Evolutionary conservation across 257 asterid genomes (phyloP), one percentile per base, ranked within the genome.

Genomic region (Mentha longifolia): DNA sequence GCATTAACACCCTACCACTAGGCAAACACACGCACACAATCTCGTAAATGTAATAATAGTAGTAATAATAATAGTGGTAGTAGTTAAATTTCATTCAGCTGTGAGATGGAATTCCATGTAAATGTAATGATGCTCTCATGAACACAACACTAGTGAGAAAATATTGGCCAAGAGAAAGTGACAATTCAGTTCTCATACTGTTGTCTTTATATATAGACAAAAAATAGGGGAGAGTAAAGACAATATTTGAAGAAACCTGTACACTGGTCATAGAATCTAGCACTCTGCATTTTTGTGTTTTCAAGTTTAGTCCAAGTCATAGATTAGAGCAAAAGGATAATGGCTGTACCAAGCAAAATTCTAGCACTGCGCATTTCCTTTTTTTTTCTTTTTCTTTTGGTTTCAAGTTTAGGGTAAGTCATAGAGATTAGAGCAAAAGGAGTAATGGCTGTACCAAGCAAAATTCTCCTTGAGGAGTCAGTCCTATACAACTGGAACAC

Each of bases 401-500:
- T 58, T 70, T 64, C 43, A 31, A 59, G 77, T 60, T 77, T 61
- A 73, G 77, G 52, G 82, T 68, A 75, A 74, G 61, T 63, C 61
- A 61, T 72, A 33, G 37, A 56, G 37, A 56, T 54, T 71, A 78
- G 64, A 69, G 74, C 78, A 78, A 80, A 61, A 64, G 2, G 63
- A 16, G 63, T 9, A 61, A 19, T 74, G 52, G 41, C 63, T 74
- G 74, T 77, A 78, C 81, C 83, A 25, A 68, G 74, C 71, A 74
- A 76, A 80, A 76, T 56, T 73, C 76, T 63, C 77, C 75, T 65
- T 46, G 59, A 43, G 71, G 70, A 72, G 55, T 63, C 79, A 71
- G 56, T 65, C 80, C 83, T 81, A 82, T 77, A 81, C 79, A 75
- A 82, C 82, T 7, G 84, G 80, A 75, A 84, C 80, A 49, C 81